These are phyloP conservation scores for Casuarina equisetifolia DNA, from an alignment of 306 rosid genomes.

Conservation along the genomic window DNA sequence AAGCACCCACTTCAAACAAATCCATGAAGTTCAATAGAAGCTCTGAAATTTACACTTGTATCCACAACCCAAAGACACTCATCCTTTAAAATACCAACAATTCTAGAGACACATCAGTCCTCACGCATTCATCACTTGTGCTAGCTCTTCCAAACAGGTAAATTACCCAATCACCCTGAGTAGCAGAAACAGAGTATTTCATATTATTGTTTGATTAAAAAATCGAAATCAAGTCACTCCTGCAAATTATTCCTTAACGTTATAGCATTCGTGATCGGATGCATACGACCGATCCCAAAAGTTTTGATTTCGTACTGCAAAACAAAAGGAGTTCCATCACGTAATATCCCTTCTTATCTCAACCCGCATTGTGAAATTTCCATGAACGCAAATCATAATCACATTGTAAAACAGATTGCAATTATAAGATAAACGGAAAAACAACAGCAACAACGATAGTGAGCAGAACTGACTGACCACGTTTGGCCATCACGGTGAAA, in stretches of 20 bases:
- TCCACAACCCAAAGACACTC: neutral
- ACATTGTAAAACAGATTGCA: neutral
- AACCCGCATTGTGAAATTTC: constrained; percentile 1
- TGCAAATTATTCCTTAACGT: neutral
- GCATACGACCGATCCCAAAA: neutral
- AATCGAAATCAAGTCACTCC: neutral
- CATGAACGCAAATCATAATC: neutral
- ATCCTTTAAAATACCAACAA: neutral
- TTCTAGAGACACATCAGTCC: neutral
- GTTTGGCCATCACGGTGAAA: constrained; percentile 61
- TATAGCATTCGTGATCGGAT: neutral
- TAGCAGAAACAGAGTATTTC: neutral
- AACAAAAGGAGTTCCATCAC: constrained; percentile 6
- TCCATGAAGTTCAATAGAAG: neutral
- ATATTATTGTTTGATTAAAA: neutral
- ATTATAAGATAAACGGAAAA: constrained; percentile 4
- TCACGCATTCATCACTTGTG: neutral
- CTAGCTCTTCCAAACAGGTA: neutral
- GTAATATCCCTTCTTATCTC: neutral
- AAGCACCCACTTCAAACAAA: neutral
- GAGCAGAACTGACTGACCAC: constrained; percentile 44
- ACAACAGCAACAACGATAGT: neutral
- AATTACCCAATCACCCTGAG: neutral
- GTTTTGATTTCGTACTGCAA: neutral
- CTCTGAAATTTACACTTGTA: neutral